These are phyloP conservation scores for Aschersonia sp. DNA, from an alignment of 2,329 filamentous ascomycete genomes.

Conservation along the genomic window DNA sequence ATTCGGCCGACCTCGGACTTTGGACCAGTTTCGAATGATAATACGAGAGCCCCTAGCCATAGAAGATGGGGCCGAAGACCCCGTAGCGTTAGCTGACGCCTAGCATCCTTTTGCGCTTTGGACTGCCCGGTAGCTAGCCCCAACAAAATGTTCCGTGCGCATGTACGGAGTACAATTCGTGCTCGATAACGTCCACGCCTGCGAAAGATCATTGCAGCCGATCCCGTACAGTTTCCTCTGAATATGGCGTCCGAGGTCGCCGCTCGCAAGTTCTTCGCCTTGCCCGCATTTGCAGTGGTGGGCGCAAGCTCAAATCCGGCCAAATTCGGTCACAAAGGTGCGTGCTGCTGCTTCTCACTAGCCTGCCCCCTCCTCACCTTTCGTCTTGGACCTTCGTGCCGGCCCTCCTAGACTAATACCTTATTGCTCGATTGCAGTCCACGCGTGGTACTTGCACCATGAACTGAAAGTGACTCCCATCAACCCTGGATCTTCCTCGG, in stretches of 20 bases:
- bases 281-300: conserved; percentile 71
- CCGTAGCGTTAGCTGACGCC: too few relatives aligned
- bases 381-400: not conserved
- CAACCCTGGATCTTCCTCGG: conserved; percentile 56
- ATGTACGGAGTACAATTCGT: too few relatives aligned
- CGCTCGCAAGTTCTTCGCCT: conserved; percentile 67
- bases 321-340: conserved; percentile 85
- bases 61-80: too few relatives aligned
- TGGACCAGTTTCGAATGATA: not conserved
- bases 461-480: conserved; percentile 66
- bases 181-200: too few relatives aligned
- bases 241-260: conserved; percentile 53
- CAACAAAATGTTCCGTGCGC: too few relatives aligned
- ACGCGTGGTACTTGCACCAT: conserved; percentile 76
- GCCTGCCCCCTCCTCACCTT: not conserved
- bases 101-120: too few relatives aligned
- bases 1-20: conserved; percentile 5
- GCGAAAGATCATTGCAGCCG: not conserved
- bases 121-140: too few relatives aligned
- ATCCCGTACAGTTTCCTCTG: not conserved
- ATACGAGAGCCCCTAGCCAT: too few relatives aligned
- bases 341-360: conserved; percentile 7
- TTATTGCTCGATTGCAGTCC: conserved; percentile 39
- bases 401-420: too few relatives aligned
- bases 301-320: conserved; percentile 72